phyloP scores from a whole-genome alignment of 1,284 basidiomycete genomes.

The Malassezia brasiliensis region DNA sequence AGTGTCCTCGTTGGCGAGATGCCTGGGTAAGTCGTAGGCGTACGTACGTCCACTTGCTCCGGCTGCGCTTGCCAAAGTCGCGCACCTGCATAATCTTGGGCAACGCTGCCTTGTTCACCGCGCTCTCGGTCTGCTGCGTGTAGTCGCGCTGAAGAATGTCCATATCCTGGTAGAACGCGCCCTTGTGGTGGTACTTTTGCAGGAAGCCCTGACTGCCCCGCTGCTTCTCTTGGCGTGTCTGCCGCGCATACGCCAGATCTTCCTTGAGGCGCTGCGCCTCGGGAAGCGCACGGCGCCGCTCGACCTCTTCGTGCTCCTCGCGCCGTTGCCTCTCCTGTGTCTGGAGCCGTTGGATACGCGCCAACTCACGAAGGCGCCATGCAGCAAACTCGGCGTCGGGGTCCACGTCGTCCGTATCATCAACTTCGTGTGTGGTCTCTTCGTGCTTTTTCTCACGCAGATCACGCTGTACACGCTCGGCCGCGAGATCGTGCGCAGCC shows the following conservation, averaged over 20 bases:
- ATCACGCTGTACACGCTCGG: conserved; percentile 72
- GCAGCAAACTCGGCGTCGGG: conserved; percentile 84
- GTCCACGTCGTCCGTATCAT: conserved; percentile 89
- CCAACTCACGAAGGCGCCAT: conserved; percentile 86
- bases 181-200: conserved; percentile 99
- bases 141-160: conserved; percentile 82
- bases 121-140: conserved; percentile 72
- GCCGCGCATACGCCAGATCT: conserved; percentile 73
- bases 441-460: conserved; percentile 77
- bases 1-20: conserved; percentile 88
- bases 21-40: conserved; percentile 42
- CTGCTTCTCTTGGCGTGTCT: conserved; percentile 66
- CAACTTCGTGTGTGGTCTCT: conserved; percentile 67
- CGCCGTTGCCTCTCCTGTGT: conserved; percentile 68
- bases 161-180: conserved; percentile 86
- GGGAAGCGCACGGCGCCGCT: conserved; percentile 76
- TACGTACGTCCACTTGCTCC: conserved; percentile 69
- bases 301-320: conserved; percentile 76
- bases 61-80: conserved; percentile 84
- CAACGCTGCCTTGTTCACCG: conserved; percentile 67
- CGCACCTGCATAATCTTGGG: conserved; percentile 95
- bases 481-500: conserved; percentile 74
- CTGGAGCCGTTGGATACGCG: conserved; percentile 79
- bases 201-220: conserved; percentile 83
- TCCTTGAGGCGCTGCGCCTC: conserved; percentile 82